Base-by-base conservation (phyloP, 176 grass and related monocot genomes). In the Lolium perenne region DNA sequence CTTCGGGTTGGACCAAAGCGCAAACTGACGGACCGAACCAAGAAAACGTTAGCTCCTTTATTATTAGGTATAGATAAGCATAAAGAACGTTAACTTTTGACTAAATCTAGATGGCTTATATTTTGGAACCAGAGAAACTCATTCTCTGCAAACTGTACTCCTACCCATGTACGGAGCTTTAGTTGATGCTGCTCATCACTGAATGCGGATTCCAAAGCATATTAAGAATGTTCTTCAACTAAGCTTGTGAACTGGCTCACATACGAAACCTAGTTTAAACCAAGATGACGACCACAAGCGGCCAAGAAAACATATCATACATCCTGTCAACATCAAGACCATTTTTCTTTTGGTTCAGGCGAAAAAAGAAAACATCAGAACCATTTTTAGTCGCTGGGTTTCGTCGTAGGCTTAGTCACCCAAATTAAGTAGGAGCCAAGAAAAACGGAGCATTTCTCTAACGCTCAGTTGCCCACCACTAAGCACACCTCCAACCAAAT, bases 221-320 rank as follows among this genome's bases (percentile, higher is more conserved):
- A 32, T 29, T 53, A 67, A n/a, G 25, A 81, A 13, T n/a, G n/a
- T 80, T 66, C 17, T 74, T 77, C 43, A 21, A 17, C 14, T 55
- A 35, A 35, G 32, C 21, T 78, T 68, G 21, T 18, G 54, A 68
- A 35, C 45, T 77, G 18, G 59, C 50, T 68, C 6, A 57, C 69
- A 47, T 35, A 25, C 59, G 68, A 80, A 89, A 51, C 40, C 38
- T 85, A 77, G 1, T 85, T 81, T 81, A 85, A 76, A 9, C 48
- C 84, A 65, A 74, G 73, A 83, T 58, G 84, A 87, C 74, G 80
- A 11, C 21, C 47, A 83, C 54, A 79, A 90, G 84, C 84, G 74
- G 45, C 43, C 8, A 25, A n/a, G 55, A 26, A 83, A 71, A 63
- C 63, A 79, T 86, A 78, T 78, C 40, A 51, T 64, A 64, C 38